Base-by-base conservation (phyloP, 2,329 filamentous ascomycete genomes). In the Penicillium sp. region DNA sequence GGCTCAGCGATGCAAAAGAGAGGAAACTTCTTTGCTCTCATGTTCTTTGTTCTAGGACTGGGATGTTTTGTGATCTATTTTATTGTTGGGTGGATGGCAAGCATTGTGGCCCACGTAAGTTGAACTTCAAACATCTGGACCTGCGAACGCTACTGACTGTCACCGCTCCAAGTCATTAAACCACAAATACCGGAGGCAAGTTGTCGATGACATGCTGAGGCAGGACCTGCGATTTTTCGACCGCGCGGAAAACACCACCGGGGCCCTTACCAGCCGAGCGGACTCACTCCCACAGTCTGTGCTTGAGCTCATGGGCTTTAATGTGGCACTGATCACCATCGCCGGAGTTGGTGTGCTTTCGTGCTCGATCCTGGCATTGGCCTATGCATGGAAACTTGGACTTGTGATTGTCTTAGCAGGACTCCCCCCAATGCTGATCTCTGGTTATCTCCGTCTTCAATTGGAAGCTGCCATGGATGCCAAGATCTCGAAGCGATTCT, bases 351-450 rank as follows among this genome's bases (percentile, higher is more conserved):
- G 78, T 38, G 59, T 83, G 0, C 8, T 81, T 1, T 75, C 77
- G 1, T 79, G 75, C 56, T 72, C 74, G 13, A 69, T 80, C 8
- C 66, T 84, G 1, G 77, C 77, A 4, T 69, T 84, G 6, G 74
- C 67, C 2, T 72, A 72, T 44, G 77, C 78, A 0, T 84, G 79
- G 79, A 82, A 80, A 49, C 71, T 84, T 1, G 80, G 79, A 0
- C 70, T 84, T 0, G 76, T 80, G 0, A 68, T 81, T 1, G 67
- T 77, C 0, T 73, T 81, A 34, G 79, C 76, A 10, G 77, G 76
- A 2, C 62, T 83, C 9, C 75, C 81, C 0, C 71, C 77, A 0
- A 67, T 83, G 16, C 63, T 82, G 2, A 62, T 68, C 1, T 70
- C 78, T 0, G 81, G 81, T 2, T 81, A 79, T 46, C 55, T 78